Evolutionary conservation across 257 asterid species (phyloP), one percentile per base, ranked within the genome.

Genomic region (Solanum ossicruentum): DNA sequence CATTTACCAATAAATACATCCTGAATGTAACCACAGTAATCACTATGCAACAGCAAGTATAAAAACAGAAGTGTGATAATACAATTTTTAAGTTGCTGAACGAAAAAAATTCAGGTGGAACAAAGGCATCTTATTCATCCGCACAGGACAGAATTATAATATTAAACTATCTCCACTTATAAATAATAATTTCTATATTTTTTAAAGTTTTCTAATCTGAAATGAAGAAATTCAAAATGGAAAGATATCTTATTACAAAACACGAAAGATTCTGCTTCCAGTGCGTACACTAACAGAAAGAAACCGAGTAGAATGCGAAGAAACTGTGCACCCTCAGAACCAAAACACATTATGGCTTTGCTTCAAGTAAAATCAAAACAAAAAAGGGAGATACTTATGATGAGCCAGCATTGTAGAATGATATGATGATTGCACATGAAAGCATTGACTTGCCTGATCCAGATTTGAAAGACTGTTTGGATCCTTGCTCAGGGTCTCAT

Each of bases 391-490:
- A 47, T 47, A 23, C 13, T 73, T 75, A 21, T 47, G 60, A 75
- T 47, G 60, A 49, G 60, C 81, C 81, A 75, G 18, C 6, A 2
- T 16, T 21, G 60, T 47, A 75, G 60, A 47, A 75, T 75, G 81
- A 1, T n/a, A 49, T 60, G 80, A 69, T 71, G 52, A 81, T 12
- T 58, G 72, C 84, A 81, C 43, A 83, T 43, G 41, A 83, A 28
- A 73, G 63, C 66, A 61, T 32, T 84, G n/a, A 87, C 93, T 91
- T 86, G 86, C 98, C 98, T 95, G 99, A 88, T 97, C 99, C 88
- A 97, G 96, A 92, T 95, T 97, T 41, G 98, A 95, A 66, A 97
- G 97, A 92, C 98, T 97, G 89, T 97, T 97, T 75, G 99, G 99
- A 91, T 95, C 99, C 89, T 94, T 97, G 97, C 99, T 97, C 47